Base-by-base conservation (phyloP, 2,329 filamentous ascomycete genomes). In the Apiospora rasikravindrae region DNA sequence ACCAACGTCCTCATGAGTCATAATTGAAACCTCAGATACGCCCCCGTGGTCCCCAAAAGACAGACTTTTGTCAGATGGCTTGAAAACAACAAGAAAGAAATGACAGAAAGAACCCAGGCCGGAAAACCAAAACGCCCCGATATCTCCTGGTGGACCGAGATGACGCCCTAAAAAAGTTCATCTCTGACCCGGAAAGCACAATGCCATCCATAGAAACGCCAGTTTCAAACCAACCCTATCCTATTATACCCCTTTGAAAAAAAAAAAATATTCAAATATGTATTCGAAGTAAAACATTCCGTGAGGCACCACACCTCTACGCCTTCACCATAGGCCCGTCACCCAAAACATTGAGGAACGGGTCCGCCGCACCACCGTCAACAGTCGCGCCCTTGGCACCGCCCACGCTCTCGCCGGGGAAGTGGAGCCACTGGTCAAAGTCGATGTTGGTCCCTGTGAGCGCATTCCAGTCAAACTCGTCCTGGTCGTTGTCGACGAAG, bases 401-500 rank as follows among this genome's bases (percentile, higher is more conserved):
- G 51, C 14, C 51, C 11, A 61, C 53, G 29, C 37, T 85, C 69
- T 89, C 88, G 1, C 84, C 83, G 7, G 87, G 88, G 73, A 89
- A 90, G 73, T 90, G 86, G 29, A 90, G 82, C 86, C 87, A 90
- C 75, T 89, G 87, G 72, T 89, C 87, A 70, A 89, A 87, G 71
- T 90, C 88, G 72, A 89, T 85, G 73, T 88, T 87, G 11, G 86
- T 85, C 7, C 84, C 86, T 22, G 86, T 82, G 4, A 88, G 81
- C 26, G 85, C 84, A 74, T 87, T 86, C 87, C 87, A 89, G 74
- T 89, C 87, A 71, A 89, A 87, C 69, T 86, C 86, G 66, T 85
- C 85, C 69, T 85, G 83, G 42, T 82, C 83, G 26, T 76, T 81
- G 11, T 72, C 70, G 40, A 78, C 77, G 67, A 87, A 84, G 76